These are phyloP conservation scores for Neurospora intermedia DNA, from an alignment of 495 filamentous ascomycete species.

Conservation along the genomic window DNA sequence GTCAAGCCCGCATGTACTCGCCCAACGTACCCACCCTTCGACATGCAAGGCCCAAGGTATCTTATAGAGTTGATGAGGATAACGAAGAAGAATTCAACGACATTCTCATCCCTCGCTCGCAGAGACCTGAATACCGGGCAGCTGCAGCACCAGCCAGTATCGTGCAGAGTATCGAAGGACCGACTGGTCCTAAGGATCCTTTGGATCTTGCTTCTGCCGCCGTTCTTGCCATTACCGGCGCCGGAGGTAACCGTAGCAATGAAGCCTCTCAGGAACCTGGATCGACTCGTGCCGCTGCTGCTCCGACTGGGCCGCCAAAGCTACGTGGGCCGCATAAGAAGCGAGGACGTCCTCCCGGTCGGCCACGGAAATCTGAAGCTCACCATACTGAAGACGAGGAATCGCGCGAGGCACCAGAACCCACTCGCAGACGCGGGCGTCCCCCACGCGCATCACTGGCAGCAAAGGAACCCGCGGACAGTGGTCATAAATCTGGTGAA, in stretches of 20 bases:
- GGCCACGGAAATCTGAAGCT: constrained; percentile 15
- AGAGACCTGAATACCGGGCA: constrained; percentile 7
- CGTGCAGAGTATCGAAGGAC: background rate
- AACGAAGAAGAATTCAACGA: constrained; percentile 30
- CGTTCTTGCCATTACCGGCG: constrained; percentile 10
- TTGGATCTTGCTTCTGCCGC: constrained; percentile 30
- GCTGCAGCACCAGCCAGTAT: constrained; percentile 9
- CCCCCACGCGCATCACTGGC: constrained; percentile 10
- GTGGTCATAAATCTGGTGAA: background rate
- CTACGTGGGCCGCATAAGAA: constrained; percentile 7
- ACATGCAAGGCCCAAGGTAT: constrained; percentile 33
- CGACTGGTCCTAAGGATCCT: constrained; percentile 14
- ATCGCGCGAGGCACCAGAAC: background rate
- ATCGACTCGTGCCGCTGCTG: background rate
- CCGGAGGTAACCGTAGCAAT: background rate
- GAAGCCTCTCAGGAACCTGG: background rate
- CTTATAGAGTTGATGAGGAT: constrained; percentile 30
- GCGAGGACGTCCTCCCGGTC: constrained; percentile 14
- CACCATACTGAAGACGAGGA: background rate
- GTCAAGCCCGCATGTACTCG: constrained; percentile 12
- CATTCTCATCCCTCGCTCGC: constrained; percentile 16
- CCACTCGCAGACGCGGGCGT: constrained; percentile 8
- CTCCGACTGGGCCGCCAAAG: background rate
- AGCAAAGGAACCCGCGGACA: background rate
- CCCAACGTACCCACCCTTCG: constrained; percentile 29